Evolutionary conservation across 164 flowering plant genomes (phyloP), one percentile per base, ranked within the genome.

Genomic region (Magnolia kwangsiensis): DNA sequence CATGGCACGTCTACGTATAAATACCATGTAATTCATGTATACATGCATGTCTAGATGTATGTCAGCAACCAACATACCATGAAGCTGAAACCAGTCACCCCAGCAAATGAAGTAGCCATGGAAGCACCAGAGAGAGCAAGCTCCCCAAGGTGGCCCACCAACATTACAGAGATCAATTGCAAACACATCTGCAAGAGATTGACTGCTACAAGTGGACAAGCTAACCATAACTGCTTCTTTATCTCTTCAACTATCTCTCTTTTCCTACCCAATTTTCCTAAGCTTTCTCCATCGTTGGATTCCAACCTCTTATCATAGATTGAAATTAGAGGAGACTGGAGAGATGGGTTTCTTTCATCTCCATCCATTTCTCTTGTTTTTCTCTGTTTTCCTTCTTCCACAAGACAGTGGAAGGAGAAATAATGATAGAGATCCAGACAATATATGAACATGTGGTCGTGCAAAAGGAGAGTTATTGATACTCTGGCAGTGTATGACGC

Each of bases 81-180:
- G 66, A 93, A 79, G 84, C 88, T 88, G 76, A 89, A 88, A 72
- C 98, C 98, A 63, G 95, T 88, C 58, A 90, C 92, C 4, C 87
- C 69, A 1, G 92, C 89, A 68, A 93, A 89, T 20, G 95, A 90
- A 80, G 87, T 88, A 61, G 96, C 96, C 86, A 93, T 82, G 45
- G 97, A 86, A 81, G 91, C 93, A 75, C 89, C 89, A 29, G 97
- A 83, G 21, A 92, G 92, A 78, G 91, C 74, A 7, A 92, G 75
- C 74, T 89, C 87, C 0, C 95, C 91, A 31, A 92, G 87, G 81
- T 92, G 98, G 9, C 97, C 97, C 45, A 91, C 95, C 77, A 88
- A 87, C 92, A 92, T 90, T 19, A 92, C 77, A 1, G 96, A 87
- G 11, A 92, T 87, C 29, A 89, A 63, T 76, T 91, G 93, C 69